These are phyloP conservation scores for Stipa capillata DNA, from an alignment of 176 grass and related monocot species.

Conservation along the genomic window DNA sequence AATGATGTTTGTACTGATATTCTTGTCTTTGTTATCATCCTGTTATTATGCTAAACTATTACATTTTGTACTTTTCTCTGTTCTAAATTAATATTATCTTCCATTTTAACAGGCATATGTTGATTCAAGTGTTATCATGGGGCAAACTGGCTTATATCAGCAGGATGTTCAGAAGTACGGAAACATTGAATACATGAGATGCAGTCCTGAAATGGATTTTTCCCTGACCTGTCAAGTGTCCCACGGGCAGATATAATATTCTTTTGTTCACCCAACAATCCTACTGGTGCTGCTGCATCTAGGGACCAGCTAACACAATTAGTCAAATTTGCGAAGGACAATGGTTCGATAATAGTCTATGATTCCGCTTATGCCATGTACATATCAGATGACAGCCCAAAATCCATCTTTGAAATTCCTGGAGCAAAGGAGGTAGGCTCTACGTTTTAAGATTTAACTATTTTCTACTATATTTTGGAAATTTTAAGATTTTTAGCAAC, in stretches of 20 bases:
- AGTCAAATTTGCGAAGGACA: slow-evolving; percentile 85
- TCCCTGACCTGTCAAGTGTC: slow-evolving; percentile 71
- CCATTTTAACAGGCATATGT: slow-evolving; percentile 68
- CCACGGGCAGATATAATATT: slow-evolving; percentile 77
- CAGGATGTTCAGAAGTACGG: slow-evolving; percentile 78
- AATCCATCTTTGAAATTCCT: slow-evolving; percentile 91
- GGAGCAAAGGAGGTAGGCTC: slow-evolving; percentile 77
- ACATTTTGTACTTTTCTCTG: neutral
- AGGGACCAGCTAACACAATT: slow-evolving; percentile 66
- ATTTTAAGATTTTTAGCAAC: neutral
- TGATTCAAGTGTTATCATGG: slow-evolving; percentile 92
- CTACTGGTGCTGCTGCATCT: slow-evolving; percentile 74
- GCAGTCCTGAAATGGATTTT: slow-evolving; percentile 91
- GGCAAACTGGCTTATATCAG: slow-evolving; percentile 69
- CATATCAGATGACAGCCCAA: slow-evolving; percentile 77
- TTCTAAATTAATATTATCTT: neutral
- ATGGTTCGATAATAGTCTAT: slow-evolving; percentile 83
- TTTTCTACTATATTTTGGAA: neutral
- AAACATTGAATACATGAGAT: slow-evolving; percentile 91
- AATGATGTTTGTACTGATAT: neutral
- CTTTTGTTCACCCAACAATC: slow-evolving; percentile 97
- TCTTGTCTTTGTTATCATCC: neutral
- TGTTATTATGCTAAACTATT: neutral
- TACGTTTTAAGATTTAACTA: neutral
- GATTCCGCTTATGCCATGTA: slow-evolving; percentile 99